phyloP scores from a whole-genome alignment of 1,284 basidiomycete species.

The Limonomyces culmigenus region DNA sequence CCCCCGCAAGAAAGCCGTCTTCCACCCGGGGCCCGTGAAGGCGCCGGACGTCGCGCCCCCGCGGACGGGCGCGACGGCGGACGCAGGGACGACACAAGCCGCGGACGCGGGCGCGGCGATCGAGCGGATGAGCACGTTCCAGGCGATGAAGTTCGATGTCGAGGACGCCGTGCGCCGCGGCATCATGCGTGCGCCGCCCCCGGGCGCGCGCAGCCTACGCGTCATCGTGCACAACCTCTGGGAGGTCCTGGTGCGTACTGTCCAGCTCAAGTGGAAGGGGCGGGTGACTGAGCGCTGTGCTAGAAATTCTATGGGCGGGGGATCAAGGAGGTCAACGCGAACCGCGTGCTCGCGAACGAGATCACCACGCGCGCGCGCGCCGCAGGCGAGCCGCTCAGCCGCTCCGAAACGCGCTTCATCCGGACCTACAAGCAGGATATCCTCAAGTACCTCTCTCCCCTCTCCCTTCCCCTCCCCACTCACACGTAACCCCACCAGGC shows the following conservation, averaged over 20 bases:
- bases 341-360: constrained; percentile 31
- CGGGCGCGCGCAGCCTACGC: constrained; percentile 34
- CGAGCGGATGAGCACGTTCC: constrained; percentile 6
- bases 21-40: neutral
- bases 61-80: neutral
- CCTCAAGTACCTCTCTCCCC: constrained; percentile 34
- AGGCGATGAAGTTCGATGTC: constrained; percentile 43
- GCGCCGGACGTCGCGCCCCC: constrained; percentile 2
- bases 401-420: constrained; percentile 52
- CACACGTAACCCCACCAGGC: constrained; percentile 23
- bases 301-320: constrained; percentile 72
- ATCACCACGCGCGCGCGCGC: constrained; percentile 36
- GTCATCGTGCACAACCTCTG: constrained; percentile 47
- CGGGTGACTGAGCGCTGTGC: constrained; percentile 5
- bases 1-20: neutral
- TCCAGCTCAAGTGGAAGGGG: neutral
- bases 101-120: neutral
- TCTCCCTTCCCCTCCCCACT: constrained; percentile 6
- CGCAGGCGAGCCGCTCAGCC: constrained; percentile 39
- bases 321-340: constrained; percentile 47
- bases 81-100: neutral
- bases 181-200: constrained; percentile 45
- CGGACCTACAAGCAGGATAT: constrained; percentile 43
- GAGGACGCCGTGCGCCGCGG: constrained; percentile 48
- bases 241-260: constrained; percentile 41